phyloP scores from a whole-genome alignment of 2,329 filamentous ascomycete species.

The Arthroderma sp. region DNA sequence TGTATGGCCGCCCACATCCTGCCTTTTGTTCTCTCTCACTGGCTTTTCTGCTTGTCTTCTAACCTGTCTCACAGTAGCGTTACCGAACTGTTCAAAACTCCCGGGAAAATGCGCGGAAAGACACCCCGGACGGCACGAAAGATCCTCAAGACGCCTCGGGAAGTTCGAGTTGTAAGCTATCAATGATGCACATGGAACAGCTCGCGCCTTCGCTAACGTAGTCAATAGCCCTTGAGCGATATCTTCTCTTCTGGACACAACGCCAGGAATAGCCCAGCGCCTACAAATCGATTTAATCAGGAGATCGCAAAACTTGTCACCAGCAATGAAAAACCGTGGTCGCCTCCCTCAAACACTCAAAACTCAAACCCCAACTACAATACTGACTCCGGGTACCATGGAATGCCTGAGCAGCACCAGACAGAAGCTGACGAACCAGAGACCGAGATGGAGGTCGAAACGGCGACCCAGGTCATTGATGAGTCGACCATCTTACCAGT shows the following conservation, averaged over 20 bases:
- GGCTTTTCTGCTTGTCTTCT: neutral
- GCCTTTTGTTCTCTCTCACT: neutral
- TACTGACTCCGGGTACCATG: slow-evolving; percentile 39
- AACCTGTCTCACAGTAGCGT: slow-evolving; percentile 54
- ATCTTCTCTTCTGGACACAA: slow-evolving; percentile 36
- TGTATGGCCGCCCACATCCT: slow-evolving; percentile 47
- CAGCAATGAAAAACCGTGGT: slow-evolving; percentile 14
- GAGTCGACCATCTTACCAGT: slow-evolving; percentile 17
- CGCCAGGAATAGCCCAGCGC: slow-evolving; percentile 24
- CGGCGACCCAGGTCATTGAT: slow-evolving; percentile 26
- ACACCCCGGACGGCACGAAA: slow-evolving; percentile 38
- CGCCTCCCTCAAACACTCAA: slow-evolving; percentile 12
- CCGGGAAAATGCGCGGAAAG: slow-evolving; percentile 39
- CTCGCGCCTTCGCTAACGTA: slow-evolving; percentile 7
- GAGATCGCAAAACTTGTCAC: slow-evolving; percentile 24
- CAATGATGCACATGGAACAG: neutral
- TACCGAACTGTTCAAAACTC: slow-evolving; percentile 78
- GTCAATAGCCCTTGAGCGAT: slow-evolving; percentile 36
- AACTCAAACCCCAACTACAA: slow-evolving; percentile 31
- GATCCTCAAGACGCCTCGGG: slow-evolving; percentile 13
- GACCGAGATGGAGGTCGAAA: slow-evolving; percentile 14
- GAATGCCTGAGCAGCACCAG: slow-evolving; percentile 24
- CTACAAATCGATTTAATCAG: slow-evolving; percentile 26
- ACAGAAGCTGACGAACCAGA: slow-evolving; percentile 5
- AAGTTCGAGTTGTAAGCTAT: slow-evolving; percentile 33